These are phyloP conservation scores for Volvariella volvacea DNA, from an alignment of 1,284 basidiomycete genomes.

Conservation along the genomic window DNA sequence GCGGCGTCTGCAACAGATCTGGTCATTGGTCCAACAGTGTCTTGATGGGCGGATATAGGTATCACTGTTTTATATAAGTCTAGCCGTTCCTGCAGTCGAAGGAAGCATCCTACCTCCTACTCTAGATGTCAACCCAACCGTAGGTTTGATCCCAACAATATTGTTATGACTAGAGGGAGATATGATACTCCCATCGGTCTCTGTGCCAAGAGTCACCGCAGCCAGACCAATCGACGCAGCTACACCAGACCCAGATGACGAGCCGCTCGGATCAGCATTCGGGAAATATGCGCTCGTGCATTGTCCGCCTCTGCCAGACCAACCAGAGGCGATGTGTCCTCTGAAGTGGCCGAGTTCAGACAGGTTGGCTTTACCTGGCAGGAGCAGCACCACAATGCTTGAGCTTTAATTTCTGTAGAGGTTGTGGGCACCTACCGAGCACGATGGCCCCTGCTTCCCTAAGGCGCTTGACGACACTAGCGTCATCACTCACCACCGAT, in stretches of 20 bases:
- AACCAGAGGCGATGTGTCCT: constrained; percentile 51
- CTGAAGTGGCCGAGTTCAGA: constrained; percentile 60
- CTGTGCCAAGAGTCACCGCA: constrained; percentile 53
- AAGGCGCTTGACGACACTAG: constrained; percentile 52
- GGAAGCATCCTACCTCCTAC: constrained; percentile 41
- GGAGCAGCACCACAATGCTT: not conserved
- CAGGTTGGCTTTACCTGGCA: constrained; percentile 56
- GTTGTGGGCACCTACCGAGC: constrained; percentile 31
- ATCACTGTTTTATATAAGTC: constrained; percentile 36
- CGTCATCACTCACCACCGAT: constrained; percentile 56
- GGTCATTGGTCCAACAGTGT: constrained; percentile 57
- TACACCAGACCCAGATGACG: constrained; percentile 59
- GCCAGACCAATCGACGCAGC: constrained; percentile 56
- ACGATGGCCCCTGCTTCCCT: constrained; percentile 64
- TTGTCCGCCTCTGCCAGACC: constrained; percentile 64
- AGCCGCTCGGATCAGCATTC: constrained; percentile 55
- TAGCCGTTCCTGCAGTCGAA: too few relatives aligned
- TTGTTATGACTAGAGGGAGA: constrained; percentile 48
- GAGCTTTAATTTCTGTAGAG: not conserved
- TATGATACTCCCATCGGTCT: constrained; percentile 62
- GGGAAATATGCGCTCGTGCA: constrained; percentile 54
- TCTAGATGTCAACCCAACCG: constrained; percentile 56
- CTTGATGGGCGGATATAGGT: constrained; percentile 57
- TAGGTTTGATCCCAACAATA: constrained; percentile 54
- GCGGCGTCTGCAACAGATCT: constrained; percentile 56